Evolutionary conservation across 495 filamentous ascomycete genomes (phyloP).

Genomic region (Aspergillus kassunensis): DNA sequence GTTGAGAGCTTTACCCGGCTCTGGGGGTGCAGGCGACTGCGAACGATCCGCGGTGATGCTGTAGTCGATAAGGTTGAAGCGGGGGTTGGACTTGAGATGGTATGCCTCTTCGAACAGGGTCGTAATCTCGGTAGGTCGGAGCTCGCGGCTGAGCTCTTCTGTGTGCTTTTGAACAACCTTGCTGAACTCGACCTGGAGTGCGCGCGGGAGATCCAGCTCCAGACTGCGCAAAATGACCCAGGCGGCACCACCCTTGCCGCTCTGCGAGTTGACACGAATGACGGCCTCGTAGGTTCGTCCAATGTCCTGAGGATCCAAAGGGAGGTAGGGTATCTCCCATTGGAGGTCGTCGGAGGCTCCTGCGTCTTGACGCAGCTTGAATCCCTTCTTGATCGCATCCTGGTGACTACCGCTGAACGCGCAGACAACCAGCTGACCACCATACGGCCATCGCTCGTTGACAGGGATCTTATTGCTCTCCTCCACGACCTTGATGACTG

Average conservation of each 20-base stretch:
- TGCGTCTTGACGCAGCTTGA: constrained; percentile 62
- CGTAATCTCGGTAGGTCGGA: constrained; percentile 77
- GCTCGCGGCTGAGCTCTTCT: constrained; percentile 72
- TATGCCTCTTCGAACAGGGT: constrained; percentile 85
- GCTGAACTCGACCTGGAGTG: constrained; percentile 87
- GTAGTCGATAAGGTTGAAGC: constrained; percentile 89
- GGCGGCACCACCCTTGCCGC: constrained; percentile 90
- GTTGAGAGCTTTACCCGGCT: constrained; percentile 63
- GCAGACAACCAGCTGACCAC: constrained; percentile 81
- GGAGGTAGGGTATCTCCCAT: constrained; percentile 84
- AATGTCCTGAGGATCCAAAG: constrained; percentile 89
- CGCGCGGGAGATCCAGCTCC: constrained; percentile 88
- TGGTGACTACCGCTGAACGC: constrained; percentile 92
- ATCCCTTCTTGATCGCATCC: constrained; percentile 98
- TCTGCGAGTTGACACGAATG: constrained; percentile 96
- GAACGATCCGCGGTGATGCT: constrained; percentile 84
- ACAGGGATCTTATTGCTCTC: constrained; percentile 93
- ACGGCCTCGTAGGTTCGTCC: constrained; percentile 95
- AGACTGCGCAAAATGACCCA: constrained; percentile 89
- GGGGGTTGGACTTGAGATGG: constrained; percentile 71
- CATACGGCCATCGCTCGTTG: constrained; percentile 83
- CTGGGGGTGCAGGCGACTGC: constrained; percentile 65
- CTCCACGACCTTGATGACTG: constrained; percentile 86
- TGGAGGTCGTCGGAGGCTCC: constrained; percentile 56
- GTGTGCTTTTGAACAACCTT: constrained; percentile 77